Percentiles rank a stretch among this genome's conserved stretches.
Conservation (phyloP, 1,284 basidiomycete genomes). For the Heterobasidion occidentale region DNA sequence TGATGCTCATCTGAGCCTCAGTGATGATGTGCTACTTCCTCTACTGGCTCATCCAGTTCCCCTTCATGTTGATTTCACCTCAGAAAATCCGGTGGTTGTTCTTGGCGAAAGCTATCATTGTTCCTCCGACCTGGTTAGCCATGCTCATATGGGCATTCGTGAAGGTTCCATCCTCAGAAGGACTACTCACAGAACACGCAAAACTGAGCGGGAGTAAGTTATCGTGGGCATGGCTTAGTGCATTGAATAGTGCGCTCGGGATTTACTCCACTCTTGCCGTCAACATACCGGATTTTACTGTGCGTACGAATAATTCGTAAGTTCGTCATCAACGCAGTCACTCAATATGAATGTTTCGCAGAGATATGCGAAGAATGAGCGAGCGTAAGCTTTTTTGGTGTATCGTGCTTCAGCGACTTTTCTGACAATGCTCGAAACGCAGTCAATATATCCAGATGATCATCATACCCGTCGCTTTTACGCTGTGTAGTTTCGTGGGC, state of each 20-base stretch:
- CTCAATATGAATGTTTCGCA: constrained; percentile 13
- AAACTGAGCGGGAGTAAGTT: constrained; percentile 40
- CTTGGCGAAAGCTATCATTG: constrained; percentile 55
- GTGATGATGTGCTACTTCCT: constrained; percentile 73
- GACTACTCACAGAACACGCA: constrained; percentile 39
- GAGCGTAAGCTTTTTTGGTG: constrained; percentile 32
- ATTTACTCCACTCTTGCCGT: constrained; percentile 59
- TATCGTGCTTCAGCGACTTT: neutral
- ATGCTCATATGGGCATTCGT: constrained; percentile 64
- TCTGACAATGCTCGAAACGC: neutral
- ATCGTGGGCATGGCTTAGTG: constrained; percentile 69
- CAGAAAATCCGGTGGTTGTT: constrained; percentile 71
- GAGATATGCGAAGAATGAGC: constrained; percentile 56
- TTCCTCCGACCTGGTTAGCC: constrained; percentile 49
- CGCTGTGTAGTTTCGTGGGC: constrained; percentile 44
- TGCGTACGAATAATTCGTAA: constrained; percentile 19
- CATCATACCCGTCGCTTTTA: constrained; percentile 67
- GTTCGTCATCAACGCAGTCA: neutral
- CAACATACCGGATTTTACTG: constrained; percentile 72
- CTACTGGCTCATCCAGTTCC: constrained; percentile 68
- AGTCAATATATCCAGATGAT: constrained; percentile 64
- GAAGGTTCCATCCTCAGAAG: constrained; percentile 47
- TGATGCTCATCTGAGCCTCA: constrained; percentile 10
- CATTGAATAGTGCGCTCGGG: constrained; percentile 63
- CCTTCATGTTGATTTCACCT: constrained; percentile 70